Evolutionary conservation across 116 monocot species (phyloP), one percentile per base, ranked within the genome.

Genomic region (Phalaenopsis hybrid): DNA sequence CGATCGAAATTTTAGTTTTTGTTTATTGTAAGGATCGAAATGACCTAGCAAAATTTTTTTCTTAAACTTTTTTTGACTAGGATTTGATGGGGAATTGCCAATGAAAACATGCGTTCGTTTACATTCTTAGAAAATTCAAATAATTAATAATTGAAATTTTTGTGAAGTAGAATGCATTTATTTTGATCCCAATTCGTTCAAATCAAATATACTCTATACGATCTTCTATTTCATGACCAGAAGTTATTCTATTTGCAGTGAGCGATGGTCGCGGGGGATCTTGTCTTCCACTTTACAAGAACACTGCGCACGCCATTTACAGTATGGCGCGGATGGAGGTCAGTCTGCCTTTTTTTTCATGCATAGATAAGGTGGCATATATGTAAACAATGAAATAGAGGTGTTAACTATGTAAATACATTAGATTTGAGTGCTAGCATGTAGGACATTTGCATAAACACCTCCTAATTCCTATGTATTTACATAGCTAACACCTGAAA

Each of bases 261-360:
- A 93, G 84, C 70, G 92, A 92, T 83, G 96, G 92, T 10, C 77
- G 92, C 48, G 57, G 41, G 15, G 49, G 41, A 12, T 51, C 82
- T 15, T 80, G 45, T 67, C 59, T 96, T n/a, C 96, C 89, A n/a
- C 70, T 77, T 31, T 96, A 96, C 76, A 96, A 78, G 85, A 93
- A 89, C 88, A 96, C 96, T 0, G 86, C 49, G 10, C 94, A 96
- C 76, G 96, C 96, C 5, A 34, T 94, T 73, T 90, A 89, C 88
- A 89, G 85, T 77, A 96, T 96, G 48, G 84, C 88, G 1, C 79
- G 90, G 81, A 63, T 79, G 15, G 96, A 96, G 94, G 96, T 95
- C 33, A 16, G 61, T 37, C 55, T 81, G 11, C 67, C 46, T 17
- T 52, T 28, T 28, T 28, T 28, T 28, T 28, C 28, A 28, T 28